These are phyloP conservation scores for Forsythia suspensa DNA, from an alignment of 257 asterid species.

Conservation along the genomic window DNA sequence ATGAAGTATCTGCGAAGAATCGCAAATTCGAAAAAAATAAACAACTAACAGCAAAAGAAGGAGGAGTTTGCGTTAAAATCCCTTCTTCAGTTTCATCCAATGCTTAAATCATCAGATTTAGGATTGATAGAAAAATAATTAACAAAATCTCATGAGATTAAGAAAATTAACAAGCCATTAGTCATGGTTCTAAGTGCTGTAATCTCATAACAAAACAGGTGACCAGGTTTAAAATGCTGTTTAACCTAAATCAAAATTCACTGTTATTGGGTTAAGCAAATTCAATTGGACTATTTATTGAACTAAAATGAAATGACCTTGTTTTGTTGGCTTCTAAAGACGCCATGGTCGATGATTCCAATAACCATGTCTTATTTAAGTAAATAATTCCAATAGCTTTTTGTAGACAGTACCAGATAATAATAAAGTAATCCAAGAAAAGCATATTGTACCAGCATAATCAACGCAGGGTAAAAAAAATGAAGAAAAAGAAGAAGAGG, in stretches of 20 bases:
- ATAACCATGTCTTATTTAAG: not conserved
- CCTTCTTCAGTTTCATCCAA: not conserved
- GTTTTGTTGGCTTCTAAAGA: constrained; percentile 12
- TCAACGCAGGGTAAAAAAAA: not conserved
- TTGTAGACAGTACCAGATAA: not conserved
- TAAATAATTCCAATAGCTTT: constrained; percentile 5
- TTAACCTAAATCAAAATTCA: not conserved
- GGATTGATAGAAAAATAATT: not conserved
- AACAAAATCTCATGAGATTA: not conserved
- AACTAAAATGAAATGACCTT: not conserved
- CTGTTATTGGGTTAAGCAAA: not conserved
- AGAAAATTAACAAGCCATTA: not conserved
- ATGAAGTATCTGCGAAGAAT: no score
- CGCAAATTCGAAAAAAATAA: no score
- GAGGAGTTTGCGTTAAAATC: no score
- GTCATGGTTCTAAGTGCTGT: not conserved
- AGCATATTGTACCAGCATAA: not conserved
- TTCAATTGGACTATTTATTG: not conserved
- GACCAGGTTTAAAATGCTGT: not conserved
- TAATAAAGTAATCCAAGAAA: not conserved
- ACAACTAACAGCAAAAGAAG: not conserved
- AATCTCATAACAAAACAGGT: not conserved
- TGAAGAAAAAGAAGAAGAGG: not conserved
- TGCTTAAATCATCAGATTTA: no score
- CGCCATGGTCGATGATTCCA: constrained; percentile 1